Base-by-base conservation (phyloP, 2,329 filamentous ascomycete species). In the Colletotrichum sp. region DNA sequence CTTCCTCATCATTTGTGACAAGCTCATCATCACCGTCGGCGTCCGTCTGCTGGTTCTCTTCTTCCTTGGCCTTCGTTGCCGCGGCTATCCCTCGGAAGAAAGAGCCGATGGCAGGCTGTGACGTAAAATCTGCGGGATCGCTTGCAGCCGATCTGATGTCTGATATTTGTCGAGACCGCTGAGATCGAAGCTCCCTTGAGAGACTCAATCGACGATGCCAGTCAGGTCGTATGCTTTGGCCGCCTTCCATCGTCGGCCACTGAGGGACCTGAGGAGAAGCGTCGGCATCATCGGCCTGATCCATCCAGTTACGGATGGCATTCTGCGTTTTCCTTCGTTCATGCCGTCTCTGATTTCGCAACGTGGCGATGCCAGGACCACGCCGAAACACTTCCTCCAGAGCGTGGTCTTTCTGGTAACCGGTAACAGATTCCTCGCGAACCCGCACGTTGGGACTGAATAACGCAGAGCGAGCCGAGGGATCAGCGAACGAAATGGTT, bases 291-390 rank as follows among this genome's bases (percentile, higher is more conserved):
- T 92, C 90, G 74, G 92, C 88, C 77, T 90, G 90, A 60, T 96
- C 94, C 94, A 98, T 98, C 96, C 96, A 98, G 79, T 94, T 93
- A 32, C 94, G 93, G 67, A 98, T 96, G 1, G 95, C 94, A 75
- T 93, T 96, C 78, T 94, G 94, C 2, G 94, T 95, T 82, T 96
- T 94, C 48, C 91, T 91, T 76, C 93, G 90, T 78, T 95, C 93
- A 32, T 91, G 88, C 66, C 90, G 89, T 65, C 90, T 88, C 64
- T 91, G 89, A 3, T 90, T 92, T 22, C 90, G 89, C 69, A 93
- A 85, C 4, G 91, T 88, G 9, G 90, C 89, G 66, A 91, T 88
- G 75, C 93, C 93, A 32, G 94, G 95, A 0, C 92, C 91, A 22
- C 91, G 88, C 76, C 95, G 91, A 82, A 98, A 98, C 0, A 98